These are phyloP conservation scores for Sphaerulina musiva DNA, from an alignment of 2,329 filamentous ascomycete species.

Conservation along the genomic window DNA sequence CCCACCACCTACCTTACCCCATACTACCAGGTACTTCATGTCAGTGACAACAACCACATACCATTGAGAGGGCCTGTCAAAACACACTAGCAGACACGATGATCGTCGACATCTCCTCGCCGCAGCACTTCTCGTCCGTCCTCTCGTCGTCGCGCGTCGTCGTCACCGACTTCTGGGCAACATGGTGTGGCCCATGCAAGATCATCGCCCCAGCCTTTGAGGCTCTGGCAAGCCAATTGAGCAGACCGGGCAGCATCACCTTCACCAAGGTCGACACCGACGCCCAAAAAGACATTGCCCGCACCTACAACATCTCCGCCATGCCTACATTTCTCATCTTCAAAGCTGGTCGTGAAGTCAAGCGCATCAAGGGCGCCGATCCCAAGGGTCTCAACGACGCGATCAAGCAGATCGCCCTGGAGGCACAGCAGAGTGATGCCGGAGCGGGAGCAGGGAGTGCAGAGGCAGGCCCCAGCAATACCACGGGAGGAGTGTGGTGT, in stretches of 20 bases:
- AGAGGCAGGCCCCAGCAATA: slow-evolving; percentile 38
- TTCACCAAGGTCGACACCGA: slow-evolving; percentile 88
- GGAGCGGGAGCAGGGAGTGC: slow-evolving; percentile 20
- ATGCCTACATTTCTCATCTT: slow-evolving; percentile 88
- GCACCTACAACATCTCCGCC: slow-evolving; percentile 64
- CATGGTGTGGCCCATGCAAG: slow-evolving; percentile 80
- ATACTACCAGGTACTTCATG: too few species aligned
- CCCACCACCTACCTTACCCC: not conserved
- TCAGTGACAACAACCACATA: slow-evolving; percentile 1
- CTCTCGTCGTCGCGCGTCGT: slow-evolving; percentile 70
- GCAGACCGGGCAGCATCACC: slow-evolving; percentile 64
- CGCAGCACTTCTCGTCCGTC: slow-evolving; percentile 57
- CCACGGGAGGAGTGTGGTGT: slow-evolving; percentile 54
- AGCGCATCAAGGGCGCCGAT: slow-evolving; percentile 57
- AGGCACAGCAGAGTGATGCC: slow-evolving; percentile 45
- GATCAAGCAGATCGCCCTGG: slow-evolving; percentile 63
- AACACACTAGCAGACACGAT: slow-evolving; percentile 27
- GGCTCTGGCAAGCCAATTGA: slow-evolving; percentile 63
- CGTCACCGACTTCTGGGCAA: slow-evolving; percentile 83
- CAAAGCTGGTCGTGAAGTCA: slow-evolving; percentile 35
- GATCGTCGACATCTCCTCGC: slow-evolving; percentile 40
- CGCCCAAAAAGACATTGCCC: slow-evolving; percentile 63
- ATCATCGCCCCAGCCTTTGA: slow-evolving; percentile 78
- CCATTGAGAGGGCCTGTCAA: not conserved
- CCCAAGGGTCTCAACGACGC: slow-evolving; percentile 61